These are phyloP conservation scores for Sporisorium sorghi DNA, from an alignment of 1,284 basidiomycete genomes.

Conservation along the genomic window DNA sequence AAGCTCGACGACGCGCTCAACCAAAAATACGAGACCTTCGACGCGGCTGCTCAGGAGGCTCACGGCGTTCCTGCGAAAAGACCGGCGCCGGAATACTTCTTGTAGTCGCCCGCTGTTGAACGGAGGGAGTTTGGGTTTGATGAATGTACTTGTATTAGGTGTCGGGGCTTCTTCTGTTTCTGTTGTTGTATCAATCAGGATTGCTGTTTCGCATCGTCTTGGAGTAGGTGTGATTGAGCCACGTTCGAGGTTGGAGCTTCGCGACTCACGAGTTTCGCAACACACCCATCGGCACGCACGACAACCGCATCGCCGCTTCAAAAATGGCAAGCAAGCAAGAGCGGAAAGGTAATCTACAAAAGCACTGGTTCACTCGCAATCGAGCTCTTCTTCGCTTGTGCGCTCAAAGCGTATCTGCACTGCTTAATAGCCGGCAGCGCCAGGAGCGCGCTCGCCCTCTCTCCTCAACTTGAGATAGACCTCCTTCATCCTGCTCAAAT, in stretches of 20 bases:
- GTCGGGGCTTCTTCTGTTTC: not conserved
- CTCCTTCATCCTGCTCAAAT: conserved; percentile 87
- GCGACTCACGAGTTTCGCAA: not conserved
- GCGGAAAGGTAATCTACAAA: conserved; percentile 15
- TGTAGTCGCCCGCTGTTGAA: conserved; percentile 32
- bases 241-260: not conserved
- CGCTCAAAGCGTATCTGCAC: not conserved
- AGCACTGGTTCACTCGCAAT: too few relatives aligned
- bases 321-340: too few relatives aligned
- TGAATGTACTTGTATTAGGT: conserved; percentile 7
- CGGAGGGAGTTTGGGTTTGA: not conserved
- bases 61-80: conserved; percentile 64
- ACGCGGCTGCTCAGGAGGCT: conserved; percentile 62
- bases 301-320: not conserved
- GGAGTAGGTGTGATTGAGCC: not conserved
- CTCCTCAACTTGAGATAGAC: conserved; percentile 59
- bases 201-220: not conserved
- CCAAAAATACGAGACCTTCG: conserved; percentile 66
- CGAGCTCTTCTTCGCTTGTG: too few relatives aligned
- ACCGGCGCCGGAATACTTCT: conserved; percentile 64
- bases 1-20: conserved; percentile 67
- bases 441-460: conserved; percentile 66
- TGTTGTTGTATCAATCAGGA: conserved; percentile 8
- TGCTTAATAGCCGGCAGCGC: conserved; percentile 63
- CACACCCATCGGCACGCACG: not conserved